Base-by-base conservation (phyloP, 305 asterid species). In the Fraxinus angustifolia region DNA sequence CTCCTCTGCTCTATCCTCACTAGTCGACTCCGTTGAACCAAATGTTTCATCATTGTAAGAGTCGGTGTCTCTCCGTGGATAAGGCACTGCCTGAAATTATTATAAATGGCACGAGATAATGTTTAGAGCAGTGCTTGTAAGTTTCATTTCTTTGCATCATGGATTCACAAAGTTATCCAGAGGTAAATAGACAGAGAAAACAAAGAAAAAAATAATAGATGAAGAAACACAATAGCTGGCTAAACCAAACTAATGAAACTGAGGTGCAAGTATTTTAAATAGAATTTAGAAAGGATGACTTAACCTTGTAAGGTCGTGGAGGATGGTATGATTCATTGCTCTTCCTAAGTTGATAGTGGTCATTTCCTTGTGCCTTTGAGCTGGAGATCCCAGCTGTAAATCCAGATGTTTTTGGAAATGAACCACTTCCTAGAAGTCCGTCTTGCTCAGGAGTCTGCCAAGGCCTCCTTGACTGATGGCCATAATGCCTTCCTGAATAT, bases 401-500 rank as follows among this genome's bases (percentile, higher is more conserved):
- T 71, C 92, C 97, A 80, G 97, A 86, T 75, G 97, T 91, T 84
- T 92, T 91, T 70, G 98, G 94, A 87, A 91, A 93, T 84, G 99
- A 94, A 83, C 98, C 98, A 79, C 98, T 94, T 72, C 99, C 99
- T 80, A 96, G 98, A 83, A 94, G 94, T 75, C 98, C 98, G 86
- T 96, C 98, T 82, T 91, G 98, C 87, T 96, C 98, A 84, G 92
- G 80, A 81, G 89, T 85, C 89, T 92, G 98, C 98, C 96, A 93
- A 80, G 97, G 72, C 81, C 94, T 89, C 70, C 96, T 90, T 73
- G 93, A 80, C 82, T 86, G 97, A 80, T 83, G 84, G 80, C 92
- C 91, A 53, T 62, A 88, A 21, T 90, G 94, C 89, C 90, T 91
- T 75, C 92, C 97, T 86, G 96, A 88, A 84, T 96, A 98, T 96